Base-by-base conservation (phyloP, 2,329 filamentous ascomycete species). In the Penicillium capsulatum region DNA sequence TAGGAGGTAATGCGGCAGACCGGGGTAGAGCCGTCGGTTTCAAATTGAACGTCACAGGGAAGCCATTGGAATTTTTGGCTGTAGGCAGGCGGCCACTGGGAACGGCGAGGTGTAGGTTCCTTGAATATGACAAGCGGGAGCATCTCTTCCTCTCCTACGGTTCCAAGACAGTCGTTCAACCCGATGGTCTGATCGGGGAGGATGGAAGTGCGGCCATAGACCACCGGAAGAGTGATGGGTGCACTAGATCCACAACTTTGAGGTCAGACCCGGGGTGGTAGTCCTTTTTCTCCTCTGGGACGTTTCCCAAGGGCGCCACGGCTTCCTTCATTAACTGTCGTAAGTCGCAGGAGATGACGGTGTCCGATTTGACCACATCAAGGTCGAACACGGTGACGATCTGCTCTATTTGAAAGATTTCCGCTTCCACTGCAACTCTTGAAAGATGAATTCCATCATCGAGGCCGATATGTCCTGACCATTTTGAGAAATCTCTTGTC, bases 191-290 rank as follows among this genome's bases (percentile, higher is more conserved):
- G 26, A 7, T 57, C 47, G 3, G 34, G 42, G 2, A 66, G 43
- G 9, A 61, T 45, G 2, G 45, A 47, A 10, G 47, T 59, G 3
- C 38, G 41, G 3, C 60, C 59, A 39, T 61, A 66, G 5, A 66
- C 39, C 2, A 67, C 36, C 0, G 64, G 35, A 59, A 67, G 4
- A 65, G 47, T 0, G 81, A 85, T 0, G 81, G 81, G 45, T 86
- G 76, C 2, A 86, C 74, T 0, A 86, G 63, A 54, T 86, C 74
- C 1, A 83, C 70, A 0, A 86, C 80, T 42, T 74, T 74, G 0
- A 65, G 59, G 20, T 78, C 64, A 0, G 75, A 79, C 2, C 72
- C 66, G 0, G 80, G 81, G 57, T 84, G 80, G 71, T 79, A 86
- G 57, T 85, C 81, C 50, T 77, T 77, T 22, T 66, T 34, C 0